Evolutionary conservation across 352 stramenopile species (phyloP).

Genomic region (Phytophthora tentaculata): DNA sequence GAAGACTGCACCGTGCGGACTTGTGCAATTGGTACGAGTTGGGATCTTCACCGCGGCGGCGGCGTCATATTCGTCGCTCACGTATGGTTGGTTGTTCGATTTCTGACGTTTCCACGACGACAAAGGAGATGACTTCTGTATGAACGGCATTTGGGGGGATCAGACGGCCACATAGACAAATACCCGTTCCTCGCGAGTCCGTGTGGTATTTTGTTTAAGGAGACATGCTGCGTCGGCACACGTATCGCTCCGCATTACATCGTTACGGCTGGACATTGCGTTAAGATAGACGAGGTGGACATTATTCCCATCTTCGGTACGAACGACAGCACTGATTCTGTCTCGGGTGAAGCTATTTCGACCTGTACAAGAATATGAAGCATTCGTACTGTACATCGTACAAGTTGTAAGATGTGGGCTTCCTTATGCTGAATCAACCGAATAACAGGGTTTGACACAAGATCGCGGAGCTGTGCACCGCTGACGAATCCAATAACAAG

Average conservation of each 20-base stretch:
- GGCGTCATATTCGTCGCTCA: slow-evolving; percentile 4
- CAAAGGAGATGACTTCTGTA: slow-evolving; percentile 9
- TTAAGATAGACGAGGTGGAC: slow-evolving; percentile 33
- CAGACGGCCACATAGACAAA: slow-evolving; percentile 27
- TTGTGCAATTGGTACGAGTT: no score
- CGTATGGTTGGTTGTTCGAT: slow-evolving; percentile 21
- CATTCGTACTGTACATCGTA: no score
- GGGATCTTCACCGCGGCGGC: slow-evolving; percentile 21
- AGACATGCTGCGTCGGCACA: slow-evolving; percentile 60
- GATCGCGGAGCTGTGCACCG: slow-evolving; percentile 41
- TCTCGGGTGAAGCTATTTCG: slow-evolving; percentile 5
- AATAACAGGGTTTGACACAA: slow-evolving; percentile 36
- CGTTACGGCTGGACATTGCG: slow-evolving; percentile 75
- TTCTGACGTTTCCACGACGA: slow-evolving; percentile 11
- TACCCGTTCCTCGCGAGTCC: slow-evolving; percentile 65
- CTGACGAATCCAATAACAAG: slow-evolving; percentile 54
- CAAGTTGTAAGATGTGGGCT: slow-evolving; percentile 60
- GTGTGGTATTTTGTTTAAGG: slow-evolving; percentile 38
- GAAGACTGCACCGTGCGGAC: no score
- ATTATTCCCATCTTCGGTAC: slow-evolving; percentile 34
- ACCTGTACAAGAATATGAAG: slow-evolving; percentile 33
- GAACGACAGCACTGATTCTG: slow-evolving; percentile 22
- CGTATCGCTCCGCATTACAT: slow-evolving; percentile 70
- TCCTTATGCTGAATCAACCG: slow-evolving; percentile 59
- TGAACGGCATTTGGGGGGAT: slow-evolving; percentile 30